Percentiles rank a stretch among this genome's conserved stretches.
Conservation (phyloP, 1,284 basidiomycete species). For the Inonotus obliquus region DNA sequence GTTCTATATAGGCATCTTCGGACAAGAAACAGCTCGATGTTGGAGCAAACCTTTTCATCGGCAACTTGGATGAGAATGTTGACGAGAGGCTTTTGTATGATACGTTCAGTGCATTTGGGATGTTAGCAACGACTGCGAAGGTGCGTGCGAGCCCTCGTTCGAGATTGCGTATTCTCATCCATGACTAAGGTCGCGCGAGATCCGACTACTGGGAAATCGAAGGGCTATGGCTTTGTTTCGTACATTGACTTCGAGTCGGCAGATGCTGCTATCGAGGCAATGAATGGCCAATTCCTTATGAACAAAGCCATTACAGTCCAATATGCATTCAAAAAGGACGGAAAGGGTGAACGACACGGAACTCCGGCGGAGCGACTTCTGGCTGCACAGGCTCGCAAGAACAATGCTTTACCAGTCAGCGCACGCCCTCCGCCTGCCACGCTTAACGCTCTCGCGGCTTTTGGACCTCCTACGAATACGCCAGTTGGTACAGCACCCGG, state of each 20-base stretch:
- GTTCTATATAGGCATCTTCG: conserved; percentile 66
- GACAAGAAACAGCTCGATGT: conserved; percentile 98
- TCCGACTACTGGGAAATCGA: conserved; percentile 77
- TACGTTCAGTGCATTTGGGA: conserved; percentile 92
- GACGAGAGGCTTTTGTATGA: conserved; percentile 92
- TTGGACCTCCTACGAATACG: conserved; percentile 17
- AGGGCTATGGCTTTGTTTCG: conserved; percentile 95
- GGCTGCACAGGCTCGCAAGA: conserved; percentile 92
- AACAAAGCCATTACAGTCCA: conserved; percentile 96
- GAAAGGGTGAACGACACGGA: conserved; percentile 95
- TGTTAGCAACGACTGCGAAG: conserved; percentile 92
- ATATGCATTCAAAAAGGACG: conserved; percentile 99
- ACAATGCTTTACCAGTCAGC: conserved; percentile 78
- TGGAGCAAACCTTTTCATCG: conserved; percentile 95
- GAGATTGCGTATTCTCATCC: conserved; percentile 15
- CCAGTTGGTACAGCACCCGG: conserved; percentile 15
- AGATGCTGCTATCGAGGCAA: conserved; percentile 92
- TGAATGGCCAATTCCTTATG: conserved; percentile 97
- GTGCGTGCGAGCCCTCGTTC: conserved; percentile 35
- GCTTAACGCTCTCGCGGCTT: conserved; percentile 60
- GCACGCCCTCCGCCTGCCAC: conserved; percentile 66
- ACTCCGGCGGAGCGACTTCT: conserved; percentile 92
- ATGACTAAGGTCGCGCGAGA: conserved; percentile 81
- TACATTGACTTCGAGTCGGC: conserved; percentile 97
- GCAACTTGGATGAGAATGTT: conserved; percentile 90